These are phyloP conservation scores for Globisporangium alternatum DNA, from an alignment of 352 stramenopile genomes.

Conservation along the genomic window DNA sequence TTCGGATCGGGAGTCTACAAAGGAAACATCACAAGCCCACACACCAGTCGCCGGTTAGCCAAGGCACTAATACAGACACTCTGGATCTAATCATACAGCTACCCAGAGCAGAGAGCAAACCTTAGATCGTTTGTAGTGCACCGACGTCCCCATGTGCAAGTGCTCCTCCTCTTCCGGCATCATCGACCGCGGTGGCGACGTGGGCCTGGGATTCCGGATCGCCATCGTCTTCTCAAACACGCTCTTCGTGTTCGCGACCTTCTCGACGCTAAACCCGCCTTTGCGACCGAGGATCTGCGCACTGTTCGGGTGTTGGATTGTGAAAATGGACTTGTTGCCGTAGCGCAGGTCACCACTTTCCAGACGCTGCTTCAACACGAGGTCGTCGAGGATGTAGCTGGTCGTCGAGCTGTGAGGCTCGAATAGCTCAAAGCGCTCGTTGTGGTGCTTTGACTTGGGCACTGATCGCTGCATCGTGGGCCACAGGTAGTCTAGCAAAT, in stretches of 20 bases:
- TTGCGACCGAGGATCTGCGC: slow-evolving; percentile 26
- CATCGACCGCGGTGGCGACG: not conserved
- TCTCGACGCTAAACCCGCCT: slow-evolving; percentile 21
- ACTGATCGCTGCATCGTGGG: slow-evolving; percentile 32
- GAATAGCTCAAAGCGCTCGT: not conserved
- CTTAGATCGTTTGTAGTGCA: slow-evolving; percentile 16
- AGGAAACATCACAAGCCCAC: not conserved
- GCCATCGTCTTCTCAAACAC: slow-evolving; percentile 19
- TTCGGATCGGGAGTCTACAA: slow-evolving; percentile 46
- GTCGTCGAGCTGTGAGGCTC: slow-evolving; percentile 1
- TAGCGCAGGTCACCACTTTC: slow-evolving; percentile 42
- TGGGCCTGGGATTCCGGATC: not conserved
- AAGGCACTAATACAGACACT: slow-evolving; percentile 10
- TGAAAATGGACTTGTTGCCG: slow-evolving; percentile 42
- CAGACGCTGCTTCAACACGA: slow-evolving; percentile 44
- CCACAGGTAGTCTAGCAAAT: slow-evolving; percentile 57
- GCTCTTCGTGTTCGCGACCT: slow-evolving; percentile 20
- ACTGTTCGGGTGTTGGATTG: slow-evolving; percentile 41
- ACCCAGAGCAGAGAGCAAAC: not conserved
- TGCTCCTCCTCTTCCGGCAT: slow-evolving; percentile 12
- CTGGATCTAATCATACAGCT: not conserved
- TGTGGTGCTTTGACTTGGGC: not conserved
- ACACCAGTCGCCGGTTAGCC: too few relatives aligned
- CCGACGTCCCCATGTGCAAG: slow-evolving; percentile 9
- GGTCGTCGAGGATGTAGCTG: slow-evolving; percentile 49